A percentile compares a stretch with the other conserved stretches of the same genome.
Evolutionary conservation across 768 basidiomycete species (phyloP).

Genomic region (Pisolithus albus): DNA sequence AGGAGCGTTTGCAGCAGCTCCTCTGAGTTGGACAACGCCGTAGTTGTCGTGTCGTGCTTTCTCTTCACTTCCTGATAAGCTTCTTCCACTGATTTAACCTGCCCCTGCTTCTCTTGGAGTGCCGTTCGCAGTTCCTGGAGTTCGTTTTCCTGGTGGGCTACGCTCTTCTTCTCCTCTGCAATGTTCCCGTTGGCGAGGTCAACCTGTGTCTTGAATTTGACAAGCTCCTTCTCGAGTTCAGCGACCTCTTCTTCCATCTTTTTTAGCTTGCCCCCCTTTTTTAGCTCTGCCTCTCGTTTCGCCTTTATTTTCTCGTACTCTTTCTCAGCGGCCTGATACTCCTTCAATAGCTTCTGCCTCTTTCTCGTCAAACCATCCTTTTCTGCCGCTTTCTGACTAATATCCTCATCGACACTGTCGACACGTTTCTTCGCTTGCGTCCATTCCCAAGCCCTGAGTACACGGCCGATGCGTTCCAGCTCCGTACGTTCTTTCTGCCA

Average conservation of each 20-base stretch:
- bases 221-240: slow-evolving; percentile 69
- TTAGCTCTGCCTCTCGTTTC: slow-evolving; percentile 79
- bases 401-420: slow-evolving; percentile 48
- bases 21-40: slow-evolving; percentile 66
- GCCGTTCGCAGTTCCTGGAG: slow-evolving; percentile 55
- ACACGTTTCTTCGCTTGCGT: slow-evolving; percentile 49
- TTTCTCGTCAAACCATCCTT: slow-evolving; percentile 40
- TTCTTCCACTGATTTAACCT: slow-evolving; percentile 49
- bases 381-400: slow-evolving; percentile 44
- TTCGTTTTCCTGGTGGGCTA: slow-evolving; percentile 46
- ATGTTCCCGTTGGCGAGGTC: slow-evolving; percentile 75
- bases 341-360: slow-evolving; percentile 45
- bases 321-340: slow-evolving; percentile 59
- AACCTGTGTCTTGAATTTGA: slow-evolving; percentile 77
- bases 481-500: slow-evolving; percentile 88
- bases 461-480: slow-evolving; percentile 76
- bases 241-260: slow-evolving; percentile 76
- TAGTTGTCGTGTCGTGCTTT: slow-evolving; percentile 53
- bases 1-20: slow-evolving; percentile 93
- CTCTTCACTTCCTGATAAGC: slow-evolving; percentile 61
- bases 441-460: slow-evolving; percentile 89
- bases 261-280: slow-evolving; percentile 89
- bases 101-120: slow-evolving; percentile 49
- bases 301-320: slow-evolving; percentile 59
- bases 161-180: slow-evolving; percentile 66